Conservation (phyloP, 2,329 filamentous ascomycete genomes). For the Penicillium sp. region DNA sequence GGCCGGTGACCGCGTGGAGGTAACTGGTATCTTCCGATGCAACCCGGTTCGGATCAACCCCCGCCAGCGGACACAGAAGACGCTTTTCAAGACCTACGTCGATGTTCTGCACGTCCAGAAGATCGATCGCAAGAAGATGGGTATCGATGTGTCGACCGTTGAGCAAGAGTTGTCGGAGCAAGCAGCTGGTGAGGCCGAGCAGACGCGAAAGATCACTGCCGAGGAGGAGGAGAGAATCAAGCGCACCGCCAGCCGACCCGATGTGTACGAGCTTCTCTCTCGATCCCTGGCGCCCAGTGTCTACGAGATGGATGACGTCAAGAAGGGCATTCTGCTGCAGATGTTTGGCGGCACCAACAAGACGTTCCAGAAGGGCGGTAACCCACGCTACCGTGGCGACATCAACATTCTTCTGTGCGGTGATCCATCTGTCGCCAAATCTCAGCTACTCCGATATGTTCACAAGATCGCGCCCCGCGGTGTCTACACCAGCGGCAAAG, state of each 20-base stretch:
- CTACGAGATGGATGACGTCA: conserved; percentile 96
- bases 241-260: conserved; percentile 65
- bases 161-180: conserved; percentile 71
- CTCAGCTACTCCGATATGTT: conserved; percentile 84
- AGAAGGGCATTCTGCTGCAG: conserved; percentile 94
- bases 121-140: conserved; percentile 87
- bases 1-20: conserved; percentile 87
- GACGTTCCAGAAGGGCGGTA: conserved; percentile 90
- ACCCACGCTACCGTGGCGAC: conserved; percentile 89
- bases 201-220: conserved; percentile 69
- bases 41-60: conserved; percentile 91
- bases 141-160: conserved; percentile 79
- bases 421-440: conserved; percentile 94
- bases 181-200: conserved; percentile 62
- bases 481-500: conserved; percentile 68
- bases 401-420: conserved; percentile 95
- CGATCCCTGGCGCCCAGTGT: conserved; percentile 88
- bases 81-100: conserved; percentile 94
- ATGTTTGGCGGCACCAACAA: conserved; percentile 98
- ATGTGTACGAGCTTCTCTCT: conserved; percentile 90
- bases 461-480: conserved; percentile 93
- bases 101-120: conserved; percentile 95
- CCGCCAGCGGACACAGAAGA: conserved; percentile 82
- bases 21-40: conserved; percentile 93
- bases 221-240: conserved; percentile 88